phyloP scores from a whole-genome alignment of 2,329 filamentous ascomycete species.

The Talaromyces sp. region DNA sequence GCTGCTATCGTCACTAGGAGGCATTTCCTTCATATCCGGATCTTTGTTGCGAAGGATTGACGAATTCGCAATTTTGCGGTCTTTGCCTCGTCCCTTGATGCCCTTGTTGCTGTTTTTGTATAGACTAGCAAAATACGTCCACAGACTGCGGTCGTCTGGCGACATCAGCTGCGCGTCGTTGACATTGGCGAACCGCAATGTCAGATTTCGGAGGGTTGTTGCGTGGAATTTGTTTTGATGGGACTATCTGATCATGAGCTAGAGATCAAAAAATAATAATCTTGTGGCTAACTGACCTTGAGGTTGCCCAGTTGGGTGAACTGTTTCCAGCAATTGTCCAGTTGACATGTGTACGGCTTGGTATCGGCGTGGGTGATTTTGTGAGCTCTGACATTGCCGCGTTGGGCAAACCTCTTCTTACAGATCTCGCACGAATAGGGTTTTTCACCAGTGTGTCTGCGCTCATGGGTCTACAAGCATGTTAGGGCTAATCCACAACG shows the following conservation, averaged over 20 bases:
- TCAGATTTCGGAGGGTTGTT: conserved; percentile 64
- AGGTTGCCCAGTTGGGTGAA: conserved; percentile 90
- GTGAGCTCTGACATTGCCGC: conserved; percentile 79
- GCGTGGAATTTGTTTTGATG: conserved; percentile 94
- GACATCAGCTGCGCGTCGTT: conserved; percentile 58
- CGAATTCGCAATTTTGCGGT: conserved; percentile 46
- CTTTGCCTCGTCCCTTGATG: conserved; percentile 91
- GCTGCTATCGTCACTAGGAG: conserved; percentile 6
- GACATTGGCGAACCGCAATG: conserved; percentile 61
- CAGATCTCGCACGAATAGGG: conserved; percentile 77
- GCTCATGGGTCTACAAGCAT: conserved; percentile 65
- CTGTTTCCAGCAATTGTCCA: conserved; percentile 78
- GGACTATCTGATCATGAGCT: conserved; percentile 45
- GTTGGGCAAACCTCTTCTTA: conserved; percentile 75
- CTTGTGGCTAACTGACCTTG: conserved; percentile 54
- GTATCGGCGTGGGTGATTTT: conserved; percentile 70
- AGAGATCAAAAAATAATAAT: background rate
- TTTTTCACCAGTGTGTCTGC: conserved; percentile 79
- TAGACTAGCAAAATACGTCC: conserved; percentile 76
- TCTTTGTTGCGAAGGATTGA: background rate
- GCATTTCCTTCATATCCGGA: background rate
- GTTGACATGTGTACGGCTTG: conserved; percentile 73
- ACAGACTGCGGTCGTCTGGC: conserved; percentile 67
- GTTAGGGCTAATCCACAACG: background rate
- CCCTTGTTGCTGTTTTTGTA: conserved; percentile 99